Evolutionary conservation across 257 asterid genomes (phyloP).

Genomic region (Solanum arcanum): DNA sequence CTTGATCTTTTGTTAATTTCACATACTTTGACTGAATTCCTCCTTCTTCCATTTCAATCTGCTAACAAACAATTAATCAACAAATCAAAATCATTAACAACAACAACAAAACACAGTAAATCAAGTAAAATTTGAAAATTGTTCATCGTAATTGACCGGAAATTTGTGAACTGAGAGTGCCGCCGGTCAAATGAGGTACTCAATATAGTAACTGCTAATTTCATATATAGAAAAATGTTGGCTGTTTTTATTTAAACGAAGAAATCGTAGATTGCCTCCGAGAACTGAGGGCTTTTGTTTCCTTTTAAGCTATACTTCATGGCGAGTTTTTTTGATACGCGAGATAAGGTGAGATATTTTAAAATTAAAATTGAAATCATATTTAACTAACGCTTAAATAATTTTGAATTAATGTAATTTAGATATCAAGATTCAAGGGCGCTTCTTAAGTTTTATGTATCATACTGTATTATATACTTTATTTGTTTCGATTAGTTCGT

Average conservation of each 20-base stretch:
- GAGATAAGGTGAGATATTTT: neutral
- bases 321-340: no score
- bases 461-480: no score
- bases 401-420: no score
- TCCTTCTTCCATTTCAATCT: conserved; percentile 56
- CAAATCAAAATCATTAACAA: neutral
- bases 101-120: neutral
- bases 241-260: neutral
- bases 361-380: no score
- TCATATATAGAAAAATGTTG: neutral
- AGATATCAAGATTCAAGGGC: no score
- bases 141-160: neutral
- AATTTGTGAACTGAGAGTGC: neutral
- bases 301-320: no score
- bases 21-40: conserved; percentile 65
- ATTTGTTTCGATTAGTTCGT: no score
- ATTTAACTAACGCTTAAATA: no score
- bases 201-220: neutral
- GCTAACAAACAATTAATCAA: neutral
- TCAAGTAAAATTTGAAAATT: neutral
- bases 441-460: no score
- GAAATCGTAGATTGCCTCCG: neutral
- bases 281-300: neutral
- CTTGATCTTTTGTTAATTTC: conserved; percentile 74
- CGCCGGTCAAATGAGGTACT: neutral